These are phyloP conservation scores for Oehlia diaphana DNA, from an alignment of 192 early-diverging fungal species.

Conservation along the genomic window DNA sequence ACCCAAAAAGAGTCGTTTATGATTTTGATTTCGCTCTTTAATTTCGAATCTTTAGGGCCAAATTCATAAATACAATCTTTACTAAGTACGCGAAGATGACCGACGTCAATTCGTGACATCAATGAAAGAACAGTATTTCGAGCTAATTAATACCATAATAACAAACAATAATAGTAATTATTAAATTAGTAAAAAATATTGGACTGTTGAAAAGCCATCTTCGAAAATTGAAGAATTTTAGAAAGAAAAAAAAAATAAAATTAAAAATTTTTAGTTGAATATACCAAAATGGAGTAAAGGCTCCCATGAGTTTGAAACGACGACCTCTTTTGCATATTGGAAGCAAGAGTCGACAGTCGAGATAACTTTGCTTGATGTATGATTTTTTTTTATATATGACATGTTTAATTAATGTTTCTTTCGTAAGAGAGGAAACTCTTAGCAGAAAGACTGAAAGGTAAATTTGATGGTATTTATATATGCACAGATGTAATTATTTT, in stretches of 20 bases:
- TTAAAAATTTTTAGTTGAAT: not conserved
- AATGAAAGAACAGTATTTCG: conserved; percentile 32
- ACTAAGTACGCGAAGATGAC: conserved; percentile 44
- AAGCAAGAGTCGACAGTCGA: conserved; percentile 26
- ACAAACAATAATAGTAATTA: not conserved
- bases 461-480: not conserved
- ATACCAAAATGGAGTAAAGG: conserved; percentile 31
- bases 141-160: conserved; percentile 6
- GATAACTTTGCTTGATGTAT: conserved; percentile 6
- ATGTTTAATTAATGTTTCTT: not conserved
- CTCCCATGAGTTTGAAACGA: conserved; percentile 32
- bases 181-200: not conserved
- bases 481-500: no score
- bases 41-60: conserved; percentile 39
- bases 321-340: conserved; percentile 26
- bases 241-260: no score
- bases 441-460: not conserved
- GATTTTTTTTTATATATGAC: not conserved
- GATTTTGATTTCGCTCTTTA: conserved; percentile 48
- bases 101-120: conserved; percentile 35
- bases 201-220: not conserved
- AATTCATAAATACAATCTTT: conserved; percentile 40
- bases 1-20: conserved; percentile 63
- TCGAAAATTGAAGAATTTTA: no score
- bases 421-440: not conserved